Conservation (phyloP, 805 yeast species). For the Kodamaea sagamina region DNA sequence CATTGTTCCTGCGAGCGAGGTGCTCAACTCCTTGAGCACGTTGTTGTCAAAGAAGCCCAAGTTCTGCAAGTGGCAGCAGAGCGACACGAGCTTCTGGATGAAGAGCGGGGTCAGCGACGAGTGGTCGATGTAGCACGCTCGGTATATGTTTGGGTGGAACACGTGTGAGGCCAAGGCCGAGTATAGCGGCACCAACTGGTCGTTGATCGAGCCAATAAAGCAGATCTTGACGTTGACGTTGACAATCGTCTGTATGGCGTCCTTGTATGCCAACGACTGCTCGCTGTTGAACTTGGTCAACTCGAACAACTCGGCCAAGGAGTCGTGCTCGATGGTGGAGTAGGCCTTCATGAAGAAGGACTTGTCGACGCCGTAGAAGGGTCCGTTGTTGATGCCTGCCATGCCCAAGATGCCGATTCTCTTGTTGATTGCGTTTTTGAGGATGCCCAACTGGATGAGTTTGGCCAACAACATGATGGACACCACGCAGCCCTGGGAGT, state of each 20-base stretch:
- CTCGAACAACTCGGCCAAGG: conserved; percentile 82
- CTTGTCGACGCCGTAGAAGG: conserved; percentile 88
- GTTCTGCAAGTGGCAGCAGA: conserved; percentile 74
- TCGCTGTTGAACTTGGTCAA: conserved; percentile 75
- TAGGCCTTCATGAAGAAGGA: conserved; percentile 82
- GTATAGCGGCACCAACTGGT: conserved; percentile 90
- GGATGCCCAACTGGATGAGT: conserved; percentile 58
- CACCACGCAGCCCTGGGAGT: conserved; percentile 96
- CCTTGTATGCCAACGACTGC: conserved; percentile 70
- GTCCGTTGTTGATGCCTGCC: conserved; percentile 97
- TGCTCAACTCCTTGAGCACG: conserved; percentile 79
- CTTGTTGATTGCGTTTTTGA: conserved; percentile 41
- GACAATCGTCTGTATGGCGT: conserved; percentile 64
- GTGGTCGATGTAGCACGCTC: conserved; percentile 88
- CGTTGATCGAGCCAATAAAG: conserved; percentile 87
- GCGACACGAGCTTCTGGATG: conserved; percentile 68
- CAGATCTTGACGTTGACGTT: conserved; percentile 73
- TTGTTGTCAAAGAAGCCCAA: conserved; percentile 83
- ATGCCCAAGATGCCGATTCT: conserved; percentile 77
- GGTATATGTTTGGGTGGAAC: conserved; percentile 83
- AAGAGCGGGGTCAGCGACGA: conserved; percentile 77
- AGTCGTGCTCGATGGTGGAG: conserved; percentile 85
- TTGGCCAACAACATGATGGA: conserved; percentile 75
- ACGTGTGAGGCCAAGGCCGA: conserved; percentile 82
- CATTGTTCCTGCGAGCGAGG: conserved; percentile 74